These are phyloP conservation scores for Neonectria hederae DNA, from an alignment of 2,329 filamentous ascomycete genomes.

Conservation along the genomic window DNA sequence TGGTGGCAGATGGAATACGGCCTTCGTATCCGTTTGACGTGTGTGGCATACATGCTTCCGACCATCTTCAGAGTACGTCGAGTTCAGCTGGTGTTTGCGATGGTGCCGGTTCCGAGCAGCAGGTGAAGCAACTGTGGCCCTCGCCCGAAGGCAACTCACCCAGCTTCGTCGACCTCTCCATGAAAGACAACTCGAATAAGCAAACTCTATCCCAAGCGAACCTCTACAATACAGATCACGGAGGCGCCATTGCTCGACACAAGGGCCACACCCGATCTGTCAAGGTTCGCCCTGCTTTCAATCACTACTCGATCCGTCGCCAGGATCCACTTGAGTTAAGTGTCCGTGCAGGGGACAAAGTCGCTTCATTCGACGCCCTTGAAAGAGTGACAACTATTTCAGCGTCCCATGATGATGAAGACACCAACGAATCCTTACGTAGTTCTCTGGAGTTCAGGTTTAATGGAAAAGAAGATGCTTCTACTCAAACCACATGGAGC, in stretches of 20 bases:
- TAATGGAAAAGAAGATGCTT: background rate
- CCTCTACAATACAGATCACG: constrained; percentile 19
- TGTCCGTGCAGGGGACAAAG: constrained; percentile 26
- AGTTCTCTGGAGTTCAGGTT: background rate
- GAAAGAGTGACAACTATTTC: background rate
- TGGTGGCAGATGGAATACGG: background rate
- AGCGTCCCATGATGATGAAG: background rate
- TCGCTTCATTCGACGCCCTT: constrained; percentile 13
- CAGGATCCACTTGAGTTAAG: background rate
- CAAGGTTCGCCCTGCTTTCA: constrained; percentile 42
- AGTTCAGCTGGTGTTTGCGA: background rate
- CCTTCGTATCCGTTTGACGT: background rate
- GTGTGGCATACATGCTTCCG: background rate
- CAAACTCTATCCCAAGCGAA: constrained; percentile 25
- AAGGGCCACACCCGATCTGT: constrained; percentile 35
- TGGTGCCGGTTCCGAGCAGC: background rate
- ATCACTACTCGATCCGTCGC: constrained; percentile 25
- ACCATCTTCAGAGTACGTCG: background rate
- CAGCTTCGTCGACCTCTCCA: constrained; percentile 15
- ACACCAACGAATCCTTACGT: background rate
- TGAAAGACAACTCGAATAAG: constrained; percentile 32
- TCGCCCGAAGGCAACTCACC: background rate
- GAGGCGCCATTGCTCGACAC: constrained; percentile 25
- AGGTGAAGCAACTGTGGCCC: background rate
- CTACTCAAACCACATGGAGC: background rate